Evolutionary conservation across 257 asterid species (phyloP).

Genomic region (Nicotiana benthamiana): DNA sequence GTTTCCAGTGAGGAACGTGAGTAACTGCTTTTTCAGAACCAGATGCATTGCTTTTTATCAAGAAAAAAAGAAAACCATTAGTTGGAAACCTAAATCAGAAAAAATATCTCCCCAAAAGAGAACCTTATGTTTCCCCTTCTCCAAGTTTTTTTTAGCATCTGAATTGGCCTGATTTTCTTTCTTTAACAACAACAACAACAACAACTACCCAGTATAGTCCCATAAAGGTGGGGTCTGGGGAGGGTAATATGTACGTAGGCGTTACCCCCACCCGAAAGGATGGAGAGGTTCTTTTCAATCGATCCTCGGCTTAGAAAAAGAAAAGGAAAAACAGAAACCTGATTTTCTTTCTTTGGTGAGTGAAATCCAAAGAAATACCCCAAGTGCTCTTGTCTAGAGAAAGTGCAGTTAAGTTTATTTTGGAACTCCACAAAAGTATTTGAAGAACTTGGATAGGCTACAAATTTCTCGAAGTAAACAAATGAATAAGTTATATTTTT

Average conservation of each 20-base stretch:
- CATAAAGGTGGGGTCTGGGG: too few relatives aligned
- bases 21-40: neutral
- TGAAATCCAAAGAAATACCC: neutral
- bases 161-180: neutral
- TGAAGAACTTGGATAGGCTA: neutral
- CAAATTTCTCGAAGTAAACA: neutral
- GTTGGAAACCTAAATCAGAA: neutral
- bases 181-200: too few relatives aligned
- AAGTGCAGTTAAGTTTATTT: neutral
- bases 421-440: neutral
- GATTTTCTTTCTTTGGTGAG: neutral
- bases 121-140: neutral
- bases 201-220: too few relatives aligned
- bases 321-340: too few relatives aligned
- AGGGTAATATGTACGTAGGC: too few relatives aligned
- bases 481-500: neutral
- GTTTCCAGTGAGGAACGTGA: neutral
- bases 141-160: neutral
- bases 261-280: too few relatives aligned
- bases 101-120: slow-evolving; percentile 1
- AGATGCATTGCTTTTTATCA: neutral
- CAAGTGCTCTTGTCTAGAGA: neutral
- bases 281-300: too few relatives aligned
- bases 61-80: neutral
- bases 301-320: too few relatives aligned